Conservation (phyloP, 2,329 filamentous ascomycete genomes). For the Fusarium concolor region DNA sequence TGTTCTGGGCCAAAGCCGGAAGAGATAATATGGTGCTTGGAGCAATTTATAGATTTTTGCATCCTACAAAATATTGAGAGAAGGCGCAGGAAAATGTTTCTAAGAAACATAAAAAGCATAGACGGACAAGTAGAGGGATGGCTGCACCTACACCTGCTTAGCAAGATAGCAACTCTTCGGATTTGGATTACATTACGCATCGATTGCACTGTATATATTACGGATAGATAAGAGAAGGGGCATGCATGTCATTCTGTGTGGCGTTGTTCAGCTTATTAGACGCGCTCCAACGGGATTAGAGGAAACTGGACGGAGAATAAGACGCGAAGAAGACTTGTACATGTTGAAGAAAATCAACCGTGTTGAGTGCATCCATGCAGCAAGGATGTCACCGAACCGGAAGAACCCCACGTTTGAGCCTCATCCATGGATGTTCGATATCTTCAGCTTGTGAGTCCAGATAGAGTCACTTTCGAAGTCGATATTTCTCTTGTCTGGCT, state of each 20-base stretch:
- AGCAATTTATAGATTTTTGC: constrained; percentile 2
- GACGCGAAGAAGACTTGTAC: background rate
- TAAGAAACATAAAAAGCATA: background rate
- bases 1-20: background rate
- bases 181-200: background rate
- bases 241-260: constrained; percentile 13
- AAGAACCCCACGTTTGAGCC: constrained; percentile 6
- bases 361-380: background rate
- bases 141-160: background rate
- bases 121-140: background rate
- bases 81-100: background rate
- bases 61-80: background rate
- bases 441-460: background rate
- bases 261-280: constrained; percentile 20
- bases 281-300: constrained; percentile 28
- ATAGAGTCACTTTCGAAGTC: background rate
- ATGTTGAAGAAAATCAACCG: background rate
- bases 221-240: constrained; percentile 9
- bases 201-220: background rate
- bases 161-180: background rate
- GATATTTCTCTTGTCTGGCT: background rate
- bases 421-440: background rate
- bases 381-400: background rate
- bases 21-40: constrained; percentile 17
- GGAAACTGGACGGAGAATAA: constrained; percentile 1